Evolutionary conservation across 2,329 filamentous ascomycete genomes (phyloP), one percentile per base, ranked within the genome.

Genomic region (Fusarium decemcellulare): DNA sequence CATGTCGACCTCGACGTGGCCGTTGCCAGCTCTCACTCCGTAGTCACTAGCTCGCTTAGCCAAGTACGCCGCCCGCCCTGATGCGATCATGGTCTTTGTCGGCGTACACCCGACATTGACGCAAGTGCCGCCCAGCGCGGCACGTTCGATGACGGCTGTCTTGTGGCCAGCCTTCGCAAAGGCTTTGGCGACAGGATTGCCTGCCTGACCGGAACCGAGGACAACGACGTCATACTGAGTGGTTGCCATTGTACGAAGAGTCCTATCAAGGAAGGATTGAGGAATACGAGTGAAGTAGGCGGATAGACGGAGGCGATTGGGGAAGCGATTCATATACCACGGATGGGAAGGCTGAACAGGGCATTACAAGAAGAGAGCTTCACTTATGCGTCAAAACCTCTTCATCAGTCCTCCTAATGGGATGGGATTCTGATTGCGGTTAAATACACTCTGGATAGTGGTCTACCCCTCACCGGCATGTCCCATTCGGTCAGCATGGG

Each of bases 21-120:
- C 58, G 5, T 74, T 64, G 50, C 74, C 74, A 18, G 72, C 47
- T 29, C 77, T 72, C 14, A 87, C 79, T 9, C 86, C 86, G 71
- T 85, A 87, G 39, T 85, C 81, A 4, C 67, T 70, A 0, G 78
- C 81, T 2, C 84, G 77, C 3, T 77, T 71, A 1, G 81, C 74
- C 10, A 86, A 63, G 69, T 87, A 83, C 3, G 85, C 86, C 4
- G 82, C 80, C 5, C 85, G 78, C 1, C 84, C 86, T 18, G 83
- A 86, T 4, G 86, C 82, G 51, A 88, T 83, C 81, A 88, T 83
- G 9, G 86, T 88, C 73, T 88, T 88, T 18, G 86, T 88, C 0
- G 86, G 86, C 11, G 86, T 88, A 69, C 86, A 88, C 6, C 86
- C 86, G 64, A 85, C 84, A 59, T 88, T 87, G 57, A 88, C 77